Evolutionary conservation across 805 yeast genomes (phyloP).

Genomic region (Myxozyma udenii): DNA sequence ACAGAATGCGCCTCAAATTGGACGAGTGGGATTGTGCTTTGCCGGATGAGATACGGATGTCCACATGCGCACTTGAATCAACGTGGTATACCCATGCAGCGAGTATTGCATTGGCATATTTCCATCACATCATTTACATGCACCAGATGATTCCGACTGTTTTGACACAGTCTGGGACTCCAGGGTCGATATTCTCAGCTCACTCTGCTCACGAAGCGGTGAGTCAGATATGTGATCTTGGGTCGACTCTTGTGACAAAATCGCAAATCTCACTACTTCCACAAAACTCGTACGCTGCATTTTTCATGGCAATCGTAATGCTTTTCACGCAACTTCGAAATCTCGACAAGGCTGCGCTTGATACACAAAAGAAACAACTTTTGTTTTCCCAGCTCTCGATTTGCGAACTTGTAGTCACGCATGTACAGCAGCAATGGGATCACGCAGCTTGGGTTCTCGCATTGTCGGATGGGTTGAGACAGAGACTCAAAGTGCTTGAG

Average conservation of each 20-base stretch:
- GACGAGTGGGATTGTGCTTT: background rate
- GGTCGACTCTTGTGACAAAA: conserved; percentile 13
- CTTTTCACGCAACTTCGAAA: conserved; percentile 16
- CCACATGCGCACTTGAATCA: background rate
- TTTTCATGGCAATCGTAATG: conserved; percentile 28
- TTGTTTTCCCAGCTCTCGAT: conserved; percentile 17
- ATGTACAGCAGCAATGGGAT: conserved; percentile 29
- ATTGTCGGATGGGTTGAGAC: conserved; percentile 16
- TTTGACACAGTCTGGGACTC: too few species aligned
- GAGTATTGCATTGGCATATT: conserved; percentile 13
- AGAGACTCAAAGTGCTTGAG: too few species aligned
- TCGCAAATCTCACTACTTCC: conserved; percentile 18
- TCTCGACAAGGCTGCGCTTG: background rate
- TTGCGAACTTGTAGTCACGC: conserved; percentile 21
- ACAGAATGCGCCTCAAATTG: background rate
- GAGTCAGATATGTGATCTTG: conserved; percentile 16
- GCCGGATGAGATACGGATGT: background rate
- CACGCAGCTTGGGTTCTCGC: conserved; percentile 27
- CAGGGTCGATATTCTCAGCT: background rate
- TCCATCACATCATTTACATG: conserved; percentile 23
- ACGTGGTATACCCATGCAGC: conserved; percentile 1
- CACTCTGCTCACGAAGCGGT: conserved; percentile 14
- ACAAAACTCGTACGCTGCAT: conserved; percentile 18
- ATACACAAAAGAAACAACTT: background rate
- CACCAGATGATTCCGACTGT: conserved; percentile 15